Percentiles rank a stretch among this genome's conserved stretches.
Conservation (phyloP, 805 yeast species). For the Candida ovalis region DNA sequence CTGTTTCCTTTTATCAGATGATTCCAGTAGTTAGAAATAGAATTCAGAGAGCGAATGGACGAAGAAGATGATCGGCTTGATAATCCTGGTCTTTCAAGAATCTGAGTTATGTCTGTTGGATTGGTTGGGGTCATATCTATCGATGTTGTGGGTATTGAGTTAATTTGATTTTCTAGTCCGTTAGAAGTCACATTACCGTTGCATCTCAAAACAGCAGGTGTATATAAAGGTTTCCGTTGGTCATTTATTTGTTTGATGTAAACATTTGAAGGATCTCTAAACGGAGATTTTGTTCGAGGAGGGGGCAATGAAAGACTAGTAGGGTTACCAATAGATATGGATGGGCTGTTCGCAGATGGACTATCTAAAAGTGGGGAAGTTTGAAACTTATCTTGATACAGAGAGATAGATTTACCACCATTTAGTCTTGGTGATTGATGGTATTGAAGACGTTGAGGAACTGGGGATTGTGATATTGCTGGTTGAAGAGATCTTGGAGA, state of each 20-base stretch:
- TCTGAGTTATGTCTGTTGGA: slow-evolving; percentile 11
- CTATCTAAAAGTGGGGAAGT: background rate
- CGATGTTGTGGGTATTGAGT: slow-evolving; percentile 5
- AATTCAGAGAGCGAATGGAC: slow-evolving; percentile 23
- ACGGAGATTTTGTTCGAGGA: slow-evolving; percentile 25
- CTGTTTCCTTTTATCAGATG: slow-evolving; percentile 13
- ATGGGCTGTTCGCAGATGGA: background rate
- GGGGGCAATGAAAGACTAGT: slow-evolving; percentile 11
- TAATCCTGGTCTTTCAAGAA: slow-evolving; percentile 19
- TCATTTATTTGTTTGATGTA: slow-evolving; percentile 68
- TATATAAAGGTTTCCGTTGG: slow-evolving; percentile 81
- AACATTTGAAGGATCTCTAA: slow-evolving; percentile 29
- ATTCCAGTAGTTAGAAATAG: slow-evolving; percentile 28
- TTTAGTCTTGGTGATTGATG: slow-evolving; percentile 13
- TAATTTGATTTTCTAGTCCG: background rate
- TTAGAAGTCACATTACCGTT: slow-evolving; percentile 11
- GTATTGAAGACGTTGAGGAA: slow-evolving; percentile 17
- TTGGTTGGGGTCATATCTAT: slow-evolving; percentile 7
- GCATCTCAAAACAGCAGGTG: slow-evolving; percentile 80
- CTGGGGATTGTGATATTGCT: background rate
- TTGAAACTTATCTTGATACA: slow-evolving; percentile 9
- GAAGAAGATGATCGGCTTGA: slow-evolving; percentile 17
- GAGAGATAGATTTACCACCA: slow-evolving; percentile 8
- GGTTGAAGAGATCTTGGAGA: background rate
- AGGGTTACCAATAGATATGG: slow-evolving; percentile 2